Conservation (phyloP, 225 moss, liverwort and hornwort species). For the Lunularia cruciata region DNA sequence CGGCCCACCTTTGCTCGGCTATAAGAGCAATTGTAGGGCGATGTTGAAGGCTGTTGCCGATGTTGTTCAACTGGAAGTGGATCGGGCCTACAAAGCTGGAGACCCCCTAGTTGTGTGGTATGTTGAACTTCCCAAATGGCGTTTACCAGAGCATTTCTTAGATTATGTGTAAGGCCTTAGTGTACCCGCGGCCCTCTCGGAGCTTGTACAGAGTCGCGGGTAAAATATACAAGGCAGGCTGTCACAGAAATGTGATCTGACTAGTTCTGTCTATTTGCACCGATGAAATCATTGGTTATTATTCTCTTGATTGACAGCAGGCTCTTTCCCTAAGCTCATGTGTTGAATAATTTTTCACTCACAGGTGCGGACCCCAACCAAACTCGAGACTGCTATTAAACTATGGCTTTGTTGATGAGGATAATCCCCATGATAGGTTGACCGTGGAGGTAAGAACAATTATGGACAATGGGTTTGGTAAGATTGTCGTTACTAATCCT, state of each 20-base stretch:
- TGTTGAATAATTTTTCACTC: too few species aligned
- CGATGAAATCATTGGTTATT: too few species aligned
- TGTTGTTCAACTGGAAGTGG: slow-evolving; percentile 78
- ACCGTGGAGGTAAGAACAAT: slow-evolving; percentile 65
- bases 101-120: slow-evolving; percentile 96
- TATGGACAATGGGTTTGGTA: not conserved
- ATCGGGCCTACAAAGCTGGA: slow-evolving; percentile 86
- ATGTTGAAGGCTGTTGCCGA: slow-evolving; percentile 90
- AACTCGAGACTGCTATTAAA: slow-evolving; percentile 90
- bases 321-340: too few species aligned
- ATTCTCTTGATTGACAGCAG: too few species aligned
- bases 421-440: slow-evolving; percentile 92
- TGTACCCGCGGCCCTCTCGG: too few species aligned
- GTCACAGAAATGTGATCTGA: too few species aligned
- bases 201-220: too few species aligned
- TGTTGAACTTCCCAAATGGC: slow-evolving; percentile 9
- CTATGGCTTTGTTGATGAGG: slow-evolving; percentile 97
- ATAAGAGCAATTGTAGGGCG: slow-evolving; percentile 88
- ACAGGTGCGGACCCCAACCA: slow-evolving; percentile 99
- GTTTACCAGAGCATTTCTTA: not conserved
- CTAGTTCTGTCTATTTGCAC: too few species aligned
- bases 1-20: slow-evolving; percentile 89
- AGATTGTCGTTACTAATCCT: not conserved
- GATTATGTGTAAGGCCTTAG: not conserved
- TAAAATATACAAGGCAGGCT: too few species aligned